Evolutionary conservation across 1,139 yeast species (phyloP).

Genomic region (Pichia sp.): DNA sequence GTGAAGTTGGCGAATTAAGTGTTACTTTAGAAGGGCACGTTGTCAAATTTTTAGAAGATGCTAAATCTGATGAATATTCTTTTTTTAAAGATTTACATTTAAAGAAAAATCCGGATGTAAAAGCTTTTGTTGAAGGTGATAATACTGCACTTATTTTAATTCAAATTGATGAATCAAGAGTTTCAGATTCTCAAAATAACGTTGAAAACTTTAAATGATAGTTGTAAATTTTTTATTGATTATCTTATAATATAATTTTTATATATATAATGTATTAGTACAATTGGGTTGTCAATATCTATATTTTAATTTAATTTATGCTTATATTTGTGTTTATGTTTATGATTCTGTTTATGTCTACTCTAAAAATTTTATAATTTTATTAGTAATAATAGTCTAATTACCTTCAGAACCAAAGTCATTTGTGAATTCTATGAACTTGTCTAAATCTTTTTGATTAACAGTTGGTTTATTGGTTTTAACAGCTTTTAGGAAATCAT

Average conservation of each 20-base stretch:
- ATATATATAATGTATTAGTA: too few relatives aligned
- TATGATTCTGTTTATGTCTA: too few relatives aligned
- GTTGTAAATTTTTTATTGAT: too few relatives aligned
- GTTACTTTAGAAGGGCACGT: slow-evolving; percentile 65
- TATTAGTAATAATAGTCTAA: slow-evolving; percentile 25
- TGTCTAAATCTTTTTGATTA: slow-evolving; percentile 70
- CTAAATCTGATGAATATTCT: slow-evolving; percentile 38
- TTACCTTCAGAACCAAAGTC: slow-evolving; percentile 98
- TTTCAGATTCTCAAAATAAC: slow-evolving; percentile 75
- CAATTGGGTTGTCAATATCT: too few relatives aligned
- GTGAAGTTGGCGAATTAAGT: slow-evolving; percentile 68
- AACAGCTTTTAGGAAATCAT: slow-evolving; percentile 90
- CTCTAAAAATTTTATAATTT: too few relatives aligned
- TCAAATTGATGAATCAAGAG: slow-evolving; percentile 58
- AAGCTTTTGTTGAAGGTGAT: slow-evolving; percentile 57
- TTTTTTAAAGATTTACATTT: slow-evolving; percentile 54
- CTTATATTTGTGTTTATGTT: too few relatives aligned
- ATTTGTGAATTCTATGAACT: slow-evolving; percentile 80
- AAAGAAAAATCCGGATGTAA: slow-evolving; percentile 62
- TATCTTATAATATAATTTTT: too few relatives aligned
- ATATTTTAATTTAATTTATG: too few relatives aligned
- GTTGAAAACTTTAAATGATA: slow-evolving; percentile 29
- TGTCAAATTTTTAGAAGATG: slow-evolving; percentile 48
- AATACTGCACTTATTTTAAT: slow-evolving; percentile 62
- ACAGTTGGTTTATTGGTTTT: slow-evolving; percentile 94